Evolutionary conservation across 169 alveolate genomes (phyloP).

Genomic region (Gregarina niphandrodes): DNA sequence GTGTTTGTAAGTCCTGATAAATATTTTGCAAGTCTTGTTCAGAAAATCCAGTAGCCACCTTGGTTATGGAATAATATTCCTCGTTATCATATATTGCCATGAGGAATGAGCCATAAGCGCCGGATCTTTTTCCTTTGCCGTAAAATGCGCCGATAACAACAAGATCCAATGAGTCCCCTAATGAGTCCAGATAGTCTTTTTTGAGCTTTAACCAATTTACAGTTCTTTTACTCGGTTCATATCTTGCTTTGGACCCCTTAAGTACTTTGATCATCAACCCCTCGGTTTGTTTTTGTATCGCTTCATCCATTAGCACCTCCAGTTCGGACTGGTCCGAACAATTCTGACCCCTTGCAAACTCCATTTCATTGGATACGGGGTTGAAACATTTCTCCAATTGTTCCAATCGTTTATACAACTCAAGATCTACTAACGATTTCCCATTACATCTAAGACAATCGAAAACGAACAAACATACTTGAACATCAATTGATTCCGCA

Average conservation of each 20-base stretch:
- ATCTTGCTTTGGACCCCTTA: slow-evolving; percentile 44
- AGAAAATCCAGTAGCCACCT: slow-evolving; percentile 86
- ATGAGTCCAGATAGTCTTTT: slow-evolving; percentile 73
- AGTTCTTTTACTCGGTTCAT: slow-evolving; percentile 91
- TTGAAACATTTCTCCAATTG: slow-evolving; percentile 25
- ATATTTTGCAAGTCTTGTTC: slow-evolving; percentile 40
- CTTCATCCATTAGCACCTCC: neutral
- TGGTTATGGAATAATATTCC: slow-evolving; percentile 72
- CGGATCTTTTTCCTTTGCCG: slow-evolving; percentile 63
- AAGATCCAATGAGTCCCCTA: slow-evolving; percentile 77
- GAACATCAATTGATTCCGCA: slow-evolving; percentile 38
- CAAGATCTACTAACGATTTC: slow-evolving; percentile 31
- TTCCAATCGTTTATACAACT: slow-evolving; percentile 48
- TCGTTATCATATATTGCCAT: slow-evolving; percentile 77
- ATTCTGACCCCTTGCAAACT: slow-evolving; percentile 35
- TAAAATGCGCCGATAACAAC: slow-evolving; percentile 91
- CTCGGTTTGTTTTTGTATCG: slow-evolving; percentile 45
- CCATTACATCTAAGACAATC: slow-evolving; percentile 56
- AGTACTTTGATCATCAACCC: slow-evolving; percentile 83
- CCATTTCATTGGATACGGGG: slow-evolving; percentile 30
- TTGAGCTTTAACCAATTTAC: slow-evolving; percentile 93
- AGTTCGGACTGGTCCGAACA: slow-evolving; percentile 16
- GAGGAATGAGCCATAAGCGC: slow-evolving; percentile 85
- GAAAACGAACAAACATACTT: slow-evolving; percentile 53
- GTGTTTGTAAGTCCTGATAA: neutral